phyloP scores from a whole-genome alignment of 805 yeast genomes.

The Citeromyces nyonsensis region DNA sequence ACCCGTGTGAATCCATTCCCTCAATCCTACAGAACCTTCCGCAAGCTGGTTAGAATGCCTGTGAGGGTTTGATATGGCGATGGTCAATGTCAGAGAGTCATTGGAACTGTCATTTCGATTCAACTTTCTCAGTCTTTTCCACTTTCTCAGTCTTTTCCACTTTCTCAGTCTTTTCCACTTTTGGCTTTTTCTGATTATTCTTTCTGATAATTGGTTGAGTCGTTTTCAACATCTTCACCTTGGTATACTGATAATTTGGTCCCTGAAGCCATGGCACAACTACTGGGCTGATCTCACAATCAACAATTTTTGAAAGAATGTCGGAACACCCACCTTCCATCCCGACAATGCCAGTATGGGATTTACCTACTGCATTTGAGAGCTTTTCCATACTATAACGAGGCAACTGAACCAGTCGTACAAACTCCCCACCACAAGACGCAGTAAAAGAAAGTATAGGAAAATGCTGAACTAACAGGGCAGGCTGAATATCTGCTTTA shows the following conservation, averaged over 20 bases:
- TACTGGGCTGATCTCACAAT: slow-evolving; percentile 12
- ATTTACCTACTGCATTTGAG: slow-evolving; percentile 14
- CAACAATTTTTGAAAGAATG: slow-evolving; percentile 9
- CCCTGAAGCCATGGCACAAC: slow-evolving; percentile 29
- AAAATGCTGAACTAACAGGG: slow-evolving; percentile 34
- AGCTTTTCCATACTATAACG: slow-evolving; percentile 18
- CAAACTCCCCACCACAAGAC: slow-evolving; percentile 15
- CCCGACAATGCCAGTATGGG: slow-evolving; percentile 18
- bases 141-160: too few relatives aligned
- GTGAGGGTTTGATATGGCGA: too few relatives aligned
- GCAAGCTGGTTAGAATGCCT: too few relatives aligned
- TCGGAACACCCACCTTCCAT: slow-evolving; percentile 14
- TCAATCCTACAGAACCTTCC: too few relatives aligned
- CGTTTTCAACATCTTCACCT: slow-evolving; percentile 26
- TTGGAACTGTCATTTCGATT: too few relatives aligned
- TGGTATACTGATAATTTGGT: slow-evolving; percentile 17
- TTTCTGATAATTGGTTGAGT: slow-evolving; percentile 25
- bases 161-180: slow-evolving; percentile 1
- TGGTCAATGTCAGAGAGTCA: too few relatives aligned
- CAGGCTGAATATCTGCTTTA: slow-evolving; percentile 35
- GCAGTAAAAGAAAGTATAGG: slow-evolving; percentile 41
- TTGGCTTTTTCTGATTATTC: slow-evolving; percentile 9
- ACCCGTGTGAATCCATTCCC: too few relatives aligned
- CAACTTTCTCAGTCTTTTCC: too few relatives aligned
- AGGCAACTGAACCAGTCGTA: slow-evolving; percentile 49